A percentile compares a stretch with the other conserved stretches of the same genome.
Conservation (phyloP, 208 protist species). For the Acanthamoeba triangularis region DNA sequence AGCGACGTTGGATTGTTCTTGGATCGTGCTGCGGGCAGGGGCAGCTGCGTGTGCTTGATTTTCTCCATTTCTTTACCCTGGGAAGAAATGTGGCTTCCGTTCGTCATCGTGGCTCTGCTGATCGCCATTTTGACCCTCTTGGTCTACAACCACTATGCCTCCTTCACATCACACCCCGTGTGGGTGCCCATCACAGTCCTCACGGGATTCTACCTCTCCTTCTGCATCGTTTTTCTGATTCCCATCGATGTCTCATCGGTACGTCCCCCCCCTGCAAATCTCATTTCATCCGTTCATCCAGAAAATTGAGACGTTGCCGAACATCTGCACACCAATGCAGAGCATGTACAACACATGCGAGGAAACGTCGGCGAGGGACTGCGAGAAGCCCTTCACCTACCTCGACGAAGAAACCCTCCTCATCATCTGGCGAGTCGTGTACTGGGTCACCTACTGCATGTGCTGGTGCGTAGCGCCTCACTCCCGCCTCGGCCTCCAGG, state of each 20-base stretch:
- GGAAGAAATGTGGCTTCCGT: conserved; percentile 61
- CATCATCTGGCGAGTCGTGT: conserved; percentile 39
- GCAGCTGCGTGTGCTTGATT: background rate
- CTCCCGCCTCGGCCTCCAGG: background rate
- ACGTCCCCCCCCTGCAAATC: background rate
- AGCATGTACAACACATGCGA: conserved; percentile 51
- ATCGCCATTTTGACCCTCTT: conserved; percentile 38
- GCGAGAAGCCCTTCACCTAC: conserved; percentile 42
- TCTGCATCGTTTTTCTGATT: conserved; percentile 67
- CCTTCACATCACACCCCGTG: background rate
- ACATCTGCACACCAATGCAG: background rate
- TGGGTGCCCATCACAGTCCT: conserved; percentile 57
- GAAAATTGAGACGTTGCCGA: background rate
- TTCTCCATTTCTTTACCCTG: background rate
- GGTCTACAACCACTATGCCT: conserved; percentile 74
- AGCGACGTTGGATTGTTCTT: background rate
- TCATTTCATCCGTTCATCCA: background rate
- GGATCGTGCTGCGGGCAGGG: background rate
- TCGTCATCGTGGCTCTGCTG: conserved; percentile 45
- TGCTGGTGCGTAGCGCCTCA: conserved; percentile 35
- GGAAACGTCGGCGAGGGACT: background rate
- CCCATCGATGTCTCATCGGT: conserved; percentile 73
- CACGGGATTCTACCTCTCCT: conserved; percentile 53
- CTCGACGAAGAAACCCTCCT: conserved; percentile 26
- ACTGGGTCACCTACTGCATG: conserved; percentile 72